phyloP scores from a whole-genome alignment of 2,329 filamentous ascomycete species.

The Neopestalotiopsis rosae region DNA sequence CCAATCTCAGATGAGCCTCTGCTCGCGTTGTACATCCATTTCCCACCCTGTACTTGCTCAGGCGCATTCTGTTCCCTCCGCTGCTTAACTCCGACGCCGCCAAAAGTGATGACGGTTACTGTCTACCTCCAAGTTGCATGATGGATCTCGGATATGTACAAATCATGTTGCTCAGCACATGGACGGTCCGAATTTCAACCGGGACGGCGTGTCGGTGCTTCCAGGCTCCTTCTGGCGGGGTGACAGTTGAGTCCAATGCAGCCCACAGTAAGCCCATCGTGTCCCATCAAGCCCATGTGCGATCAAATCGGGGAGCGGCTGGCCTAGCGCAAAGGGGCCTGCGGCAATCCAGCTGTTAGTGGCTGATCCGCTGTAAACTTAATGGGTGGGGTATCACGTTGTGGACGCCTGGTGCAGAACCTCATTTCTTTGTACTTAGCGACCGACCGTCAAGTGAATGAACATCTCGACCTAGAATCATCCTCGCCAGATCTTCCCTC shows the following conservation, averaged over 20 bases:
- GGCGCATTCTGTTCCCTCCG: too few relatives aligned
- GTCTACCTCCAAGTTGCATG: not conserved
- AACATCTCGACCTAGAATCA: not conserved
- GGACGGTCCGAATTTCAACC: not conserved
- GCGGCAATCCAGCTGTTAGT: not conserved
- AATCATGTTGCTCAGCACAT: not conserved
- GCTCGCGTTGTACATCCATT: not conserved
- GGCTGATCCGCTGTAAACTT: not conserved
- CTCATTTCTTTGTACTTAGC: not conserved
- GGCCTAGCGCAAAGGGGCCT: not conserved
- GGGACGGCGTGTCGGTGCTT: not conserved
- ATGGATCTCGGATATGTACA: not conserved
- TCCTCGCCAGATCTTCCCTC: not conserved
- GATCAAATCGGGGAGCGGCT: not conserved
- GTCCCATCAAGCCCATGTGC: not conserved
- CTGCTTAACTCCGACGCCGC: not conserved
- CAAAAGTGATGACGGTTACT: conserved; percentile 1
- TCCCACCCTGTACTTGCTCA: not conserved
- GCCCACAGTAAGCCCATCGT: not conserved
- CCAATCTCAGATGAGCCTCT: not conserved
- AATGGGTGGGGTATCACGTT: conserved; percentile 1
- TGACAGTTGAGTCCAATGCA: not conserved
- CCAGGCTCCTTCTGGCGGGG: not conserved
- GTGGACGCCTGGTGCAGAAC: not conserved
- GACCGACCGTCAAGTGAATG: not conserved